Conservation (phyloP, 352 stramenopile species). For the Albugo candida region DNA sequence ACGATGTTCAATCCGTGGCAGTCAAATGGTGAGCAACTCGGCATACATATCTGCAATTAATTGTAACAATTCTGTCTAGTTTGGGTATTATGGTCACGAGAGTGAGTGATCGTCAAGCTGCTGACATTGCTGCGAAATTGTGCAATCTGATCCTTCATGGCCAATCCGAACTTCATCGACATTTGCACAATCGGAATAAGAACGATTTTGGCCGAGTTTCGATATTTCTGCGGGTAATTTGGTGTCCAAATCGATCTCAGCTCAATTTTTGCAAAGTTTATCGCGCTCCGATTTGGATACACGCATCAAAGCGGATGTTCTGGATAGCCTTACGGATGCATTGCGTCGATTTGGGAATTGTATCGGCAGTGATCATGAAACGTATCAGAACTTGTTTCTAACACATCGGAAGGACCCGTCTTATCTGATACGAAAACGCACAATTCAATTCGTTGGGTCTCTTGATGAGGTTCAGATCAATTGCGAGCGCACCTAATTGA, state of each 20-base stretch:
- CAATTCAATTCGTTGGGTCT: conserved; percentile 88
- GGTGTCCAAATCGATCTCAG: conserved; percentile 53
- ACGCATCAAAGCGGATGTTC: conserved; percentile 83
- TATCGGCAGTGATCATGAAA: conserved; percentile 70
- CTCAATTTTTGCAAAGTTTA: conserved; percentile 43
- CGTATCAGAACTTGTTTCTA: conserved; percentile 79
- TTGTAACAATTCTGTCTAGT: too few species aligned
- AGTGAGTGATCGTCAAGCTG: too few species aligned
- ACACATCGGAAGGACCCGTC: conserved; percentile 63
- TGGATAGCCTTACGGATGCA: conserved; percentile 95
- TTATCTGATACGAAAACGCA: conserved; percentile 89
- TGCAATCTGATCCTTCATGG: conserved; percentile 91
- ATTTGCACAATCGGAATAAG: conserved; percentile 98
- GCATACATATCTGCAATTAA: too few species aligned
- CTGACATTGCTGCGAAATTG: conserved; percentile 96
- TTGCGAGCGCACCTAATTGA: conserved; percentile 87
- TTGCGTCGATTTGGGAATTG: conserved; percentile 89
- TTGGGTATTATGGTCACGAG: too few species aligned
- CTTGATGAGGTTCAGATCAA: conserved; percentile 85
- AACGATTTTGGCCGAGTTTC: conserved; percentile 88
- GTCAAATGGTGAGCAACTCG: too few species aligned
- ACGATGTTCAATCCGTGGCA: conserved; percentile 97
- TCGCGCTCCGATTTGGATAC: conserved; percentile 33
- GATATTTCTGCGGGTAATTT: conserved; percentile 75
- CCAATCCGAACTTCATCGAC: conserved; percentile 94